Conservation (phyloP, 805 yeast species). For the Metschnikowia orientalis region DNA sequence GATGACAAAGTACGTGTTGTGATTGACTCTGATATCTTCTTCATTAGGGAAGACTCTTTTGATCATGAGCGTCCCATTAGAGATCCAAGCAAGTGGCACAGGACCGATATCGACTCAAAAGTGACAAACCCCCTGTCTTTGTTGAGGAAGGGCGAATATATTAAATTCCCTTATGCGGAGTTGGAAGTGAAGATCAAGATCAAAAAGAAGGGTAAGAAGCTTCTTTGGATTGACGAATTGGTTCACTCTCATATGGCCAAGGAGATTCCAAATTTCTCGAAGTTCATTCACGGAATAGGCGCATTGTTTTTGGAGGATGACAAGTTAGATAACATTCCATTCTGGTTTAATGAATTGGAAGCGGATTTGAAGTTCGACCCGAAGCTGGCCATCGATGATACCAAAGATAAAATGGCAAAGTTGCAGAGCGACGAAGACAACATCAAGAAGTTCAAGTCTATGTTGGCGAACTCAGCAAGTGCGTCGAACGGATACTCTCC, state of each 20-base stretch:
- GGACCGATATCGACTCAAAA: conserved; percentile 81
- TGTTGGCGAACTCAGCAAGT: conserved; percentile 30
- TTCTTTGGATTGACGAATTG: conserved; percentile 82
- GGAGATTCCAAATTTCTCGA: conserved; percentile 91
- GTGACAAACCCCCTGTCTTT: conserved; percentile 64
- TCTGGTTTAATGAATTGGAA: conserved; percentile 92
- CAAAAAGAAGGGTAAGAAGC: conserved; percentile 40
- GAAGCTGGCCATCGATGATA: conserved; percentile 70
- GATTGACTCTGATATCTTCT: conserved; percentile 82
- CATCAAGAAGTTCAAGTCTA: conserved; percentile 36
- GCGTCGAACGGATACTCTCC: conserved; percentile 27
- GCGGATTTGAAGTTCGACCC: conserved; percentile 56
- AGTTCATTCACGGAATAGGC: conserved; percentile 90
- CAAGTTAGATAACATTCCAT: conserved; percentile 82
- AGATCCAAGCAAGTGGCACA: conserved; percentile 86
- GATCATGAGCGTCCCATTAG: conserved; percentile 84
- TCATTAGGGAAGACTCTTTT: conserved; percentile 86
- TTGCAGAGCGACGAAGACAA: conserved; percentile 45
- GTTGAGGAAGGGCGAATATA: conserved; percentile 79
- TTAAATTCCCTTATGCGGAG: conserved; percentile 80
- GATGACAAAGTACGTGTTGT: conserved; percentile 89
- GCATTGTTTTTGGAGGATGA: conserved; percentile 86
- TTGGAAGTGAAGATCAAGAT: conserved; percentile 78
- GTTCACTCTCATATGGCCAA: conserved; percentile 74
- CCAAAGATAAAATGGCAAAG: conserved; percentile 48